phyloP scores from a whole-genome alignment of 108 stramenopile genomes.

The Nannochloropsis gaditana region DNA sequence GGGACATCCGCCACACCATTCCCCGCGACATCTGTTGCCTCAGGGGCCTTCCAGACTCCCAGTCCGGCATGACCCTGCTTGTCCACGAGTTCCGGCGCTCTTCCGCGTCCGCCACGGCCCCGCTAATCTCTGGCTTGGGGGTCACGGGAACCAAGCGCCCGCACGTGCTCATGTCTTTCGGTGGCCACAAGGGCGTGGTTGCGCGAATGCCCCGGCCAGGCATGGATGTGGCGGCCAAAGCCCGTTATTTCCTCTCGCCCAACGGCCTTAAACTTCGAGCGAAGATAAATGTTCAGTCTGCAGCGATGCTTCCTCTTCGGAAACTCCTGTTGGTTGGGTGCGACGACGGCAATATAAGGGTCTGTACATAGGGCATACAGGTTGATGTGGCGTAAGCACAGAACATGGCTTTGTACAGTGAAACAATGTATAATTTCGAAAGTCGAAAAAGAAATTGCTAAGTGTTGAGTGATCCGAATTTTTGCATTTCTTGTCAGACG shows the following conservation, averaged over 20 bases:
- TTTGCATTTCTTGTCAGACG: too few species aligned
- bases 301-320: background rate
- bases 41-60: background rate
- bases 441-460: too few species aligned
- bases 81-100: constrained; percentile 3
- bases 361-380: background rate
- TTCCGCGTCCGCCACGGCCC: background rate
- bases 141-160: background rate
- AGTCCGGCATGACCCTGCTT: background rate
- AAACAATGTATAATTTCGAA: too few species aligned
- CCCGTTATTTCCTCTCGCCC: background rate
- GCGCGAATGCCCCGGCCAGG: constrained; percentile 11
- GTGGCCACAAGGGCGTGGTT: background rate
- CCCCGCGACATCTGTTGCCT: background rate
- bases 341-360: background rate
- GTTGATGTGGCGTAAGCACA: too few species aligned
- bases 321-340: background rate
- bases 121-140: background rate
- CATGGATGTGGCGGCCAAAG: background rate
- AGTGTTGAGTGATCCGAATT: too few species aligned
- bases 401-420: too few species aligned
- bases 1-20: constrained; percentile 29
- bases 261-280: constrained; percentile 8
- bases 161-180: constrained; percentile 1
- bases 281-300: background rate